Evolutionary conservation across 768 basidiomycete genomes (phyloP), one percentile per base, ranked within the genome.

Genomic region (Exsudoporus frostii): DNA sequence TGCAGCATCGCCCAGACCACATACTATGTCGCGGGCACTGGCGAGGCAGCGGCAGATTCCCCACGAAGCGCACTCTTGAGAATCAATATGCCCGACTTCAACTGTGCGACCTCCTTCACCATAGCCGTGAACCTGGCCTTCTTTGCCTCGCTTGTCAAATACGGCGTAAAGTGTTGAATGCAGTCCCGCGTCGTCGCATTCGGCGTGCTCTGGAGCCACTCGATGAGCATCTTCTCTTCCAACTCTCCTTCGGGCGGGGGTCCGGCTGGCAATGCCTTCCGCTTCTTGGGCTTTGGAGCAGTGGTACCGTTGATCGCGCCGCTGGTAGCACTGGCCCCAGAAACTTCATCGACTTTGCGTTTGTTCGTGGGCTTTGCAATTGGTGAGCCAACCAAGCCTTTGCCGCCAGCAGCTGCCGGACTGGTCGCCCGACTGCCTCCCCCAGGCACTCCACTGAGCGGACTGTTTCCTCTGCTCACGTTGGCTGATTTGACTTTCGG

Each of bases 151-250:
- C 84, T 84, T 29, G 81, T 84, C 48, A 92, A 67, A 61, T 88
- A 91, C 15, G 83, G 83, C 56, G 84, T 84, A 65, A 92, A 92
- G 65, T 89, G 79, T 47, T 83, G 81, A 56, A 92, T 91, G 63
- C 89, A 90, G 61, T 90, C 88, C 54, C 84, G 76, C 32, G 90
- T 92, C 50, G 82, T 84, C 47, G 88, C 82, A 54, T 80, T 81
- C n/a, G 81, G 76, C 34, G 81, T 83, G 45, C 76, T 83, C 65
- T 77, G 81, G 57, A 92, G 65, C 88, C 90, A 92, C 45, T 88
- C 84, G 53, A 92, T 74, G 51, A 92, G 73, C 80, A 88, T 78
- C 45, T 63, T 70, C 56, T 81, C 76, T 57, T 85, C 83, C 55
- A 90, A 69, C 64, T 86, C 84, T 49, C 81, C 79, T 14, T 74